A percentile compares a stretch with the other conserved stretches of the same genome.
Conservation (phyloP, 441 rosid species). For the Croton laevigatus region DNA sequence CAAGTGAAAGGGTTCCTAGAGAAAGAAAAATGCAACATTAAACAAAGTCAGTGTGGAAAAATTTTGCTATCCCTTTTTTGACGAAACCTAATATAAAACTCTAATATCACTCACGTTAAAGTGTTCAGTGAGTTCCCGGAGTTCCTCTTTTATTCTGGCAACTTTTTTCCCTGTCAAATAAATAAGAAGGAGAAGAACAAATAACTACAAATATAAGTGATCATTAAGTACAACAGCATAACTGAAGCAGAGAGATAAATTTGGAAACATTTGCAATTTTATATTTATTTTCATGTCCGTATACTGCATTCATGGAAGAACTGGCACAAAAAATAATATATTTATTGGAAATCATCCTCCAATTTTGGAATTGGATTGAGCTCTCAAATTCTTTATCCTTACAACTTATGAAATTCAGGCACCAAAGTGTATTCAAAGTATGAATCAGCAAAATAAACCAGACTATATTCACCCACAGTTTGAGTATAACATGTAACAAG, state of each 20-base stretch:
- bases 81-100: background rate
- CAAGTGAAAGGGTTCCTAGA: background rate
- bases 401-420: background rate
- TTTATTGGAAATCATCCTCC: background rate
- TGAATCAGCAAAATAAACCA: too few species aligned
- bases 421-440: background rate
- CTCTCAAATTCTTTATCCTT: background rate
- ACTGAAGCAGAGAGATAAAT: slow-evolving; percentile 9
- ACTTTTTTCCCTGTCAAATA: slow-evolving; percentile 60
- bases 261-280: background rate
- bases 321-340: background rate
- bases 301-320: background rate
- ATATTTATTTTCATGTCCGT: background rate
- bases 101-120: slow-evolving; percentile 62
- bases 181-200: slow-evolving; percentile 17
- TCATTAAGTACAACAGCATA: slow-evolving; percentile 15
- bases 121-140: slow-evolving; percentile 78
- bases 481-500: background rate
- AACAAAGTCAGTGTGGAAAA: slow-evolving; percentile 8
- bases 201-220: slow-evolving; percentile 8
- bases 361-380: background rate
- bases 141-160: slow-evolving; percentile 68
- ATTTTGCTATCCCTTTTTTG: background rate
- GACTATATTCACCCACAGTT: too few species aligned
- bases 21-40: background rate